Conservation (phyloP, 192 early-diverging fungal species). For the Gonapodya prolifera region DNA sequence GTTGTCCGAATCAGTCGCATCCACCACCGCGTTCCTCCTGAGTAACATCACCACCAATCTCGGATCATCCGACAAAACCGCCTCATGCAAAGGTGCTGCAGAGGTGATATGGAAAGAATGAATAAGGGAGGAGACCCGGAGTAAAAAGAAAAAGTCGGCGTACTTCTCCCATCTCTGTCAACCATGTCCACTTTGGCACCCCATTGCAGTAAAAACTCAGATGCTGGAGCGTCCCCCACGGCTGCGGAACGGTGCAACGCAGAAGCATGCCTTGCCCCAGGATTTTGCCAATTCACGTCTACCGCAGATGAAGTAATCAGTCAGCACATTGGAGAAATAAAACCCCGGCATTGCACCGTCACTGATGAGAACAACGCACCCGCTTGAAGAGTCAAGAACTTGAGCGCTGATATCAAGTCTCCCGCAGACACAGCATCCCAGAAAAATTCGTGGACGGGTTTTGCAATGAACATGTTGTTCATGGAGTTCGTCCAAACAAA, state of each 20-base stretch:
- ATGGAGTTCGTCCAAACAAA: neutral
- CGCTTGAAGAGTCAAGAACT: neutral
- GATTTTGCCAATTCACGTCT: constrained; percentile 53
- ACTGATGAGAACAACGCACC: constrained; percentile 28
- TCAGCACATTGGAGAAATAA: constrained; percentile 40
- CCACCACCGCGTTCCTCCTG: constrained; percentile 58
- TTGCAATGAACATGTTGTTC: neutral
- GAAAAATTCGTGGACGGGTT: neutral
- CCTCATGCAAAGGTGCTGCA: constrained; percentile 61
- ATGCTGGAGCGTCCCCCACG: constrained; percentile 47
- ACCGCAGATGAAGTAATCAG: constrained; percentile 67
- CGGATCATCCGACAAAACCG: constrained; percentile 56
- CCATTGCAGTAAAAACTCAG: constrained; percentile 76
- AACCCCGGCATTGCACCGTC: constrained; percentile 36
- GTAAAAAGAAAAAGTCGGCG: too few relatives aligned
- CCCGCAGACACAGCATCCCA: neutral
- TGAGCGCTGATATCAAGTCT: neutral
- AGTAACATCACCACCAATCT: constrained; percentile 54
- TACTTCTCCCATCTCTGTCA: constrained; percentile 52
- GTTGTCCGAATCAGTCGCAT: constrained; percentile 54
- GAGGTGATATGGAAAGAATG: too few relatives aligned
- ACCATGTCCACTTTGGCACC: constrained; percentile 52
- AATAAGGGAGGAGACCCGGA: too few relatives aligned
- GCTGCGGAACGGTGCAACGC: constrained; percentile 53
- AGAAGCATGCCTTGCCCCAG: constrained; percentile 35